Percentiles rank a stretch among this genome's conserved stretches.
phyloP scores from a whole-genome alignment of 257 asterid genomes.

The Capsicum baccatum region DNA sequence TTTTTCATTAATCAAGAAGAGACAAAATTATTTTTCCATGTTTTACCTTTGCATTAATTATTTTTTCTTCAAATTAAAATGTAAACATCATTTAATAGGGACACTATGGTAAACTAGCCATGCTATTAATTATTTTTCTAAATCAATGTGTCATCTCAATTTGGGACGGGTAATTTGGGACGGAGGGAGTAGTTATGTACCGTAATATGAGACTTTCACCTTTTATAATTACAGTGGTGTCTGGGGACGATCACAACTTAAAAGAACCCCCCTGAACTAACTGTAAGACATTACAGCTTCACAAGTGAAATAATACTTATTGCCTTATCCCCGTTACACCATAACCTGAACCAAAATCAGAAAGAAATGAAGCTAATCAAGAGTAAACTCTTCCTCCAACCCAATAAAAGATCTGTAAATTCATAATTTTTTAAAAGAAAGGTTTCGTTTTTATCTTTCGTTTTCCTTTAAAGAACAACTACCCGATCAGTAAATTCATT shows the following conservation, averaged over 20 bases:
- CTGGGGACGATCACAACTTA: neutral
- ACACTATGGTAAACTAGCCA: too few relatives aligned
- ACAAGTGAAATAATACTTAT: neutral
- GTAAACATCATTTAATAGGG: too few relatives aligned
- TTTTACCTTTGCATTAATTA: too few relatives aligned
- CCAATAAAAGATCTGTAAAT: neutral
- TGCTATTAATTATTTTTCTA: too few relatives aligned
- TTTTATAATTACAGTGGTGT: neutral
- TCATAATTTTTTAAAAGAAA: neutral
- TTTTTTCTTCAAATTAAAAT: too few relatives aligned
- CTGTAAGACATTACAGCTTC: constrained; percentile 8
- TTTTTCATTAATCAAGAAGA: too few relatives aligned
- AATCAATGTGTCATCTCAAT: too few relatives aligned
- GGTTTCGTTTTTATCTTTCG: neutral
- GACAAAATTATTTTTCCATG: too few relatives aligned
- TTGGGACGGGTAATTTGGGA: too few relatives aligned
- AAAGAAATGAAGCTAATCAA: neutral
- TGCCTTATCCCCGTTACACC: neutral
- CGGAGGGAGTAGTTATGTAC: neutral
- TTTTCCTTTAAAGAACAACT: neutral
- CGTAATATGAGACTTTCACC: neutral
- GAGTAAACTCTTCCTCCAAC: neutral
- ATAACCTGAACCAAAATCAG: constrained; percentile 17
- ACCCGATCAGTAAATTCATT: constrained; percentile 1
- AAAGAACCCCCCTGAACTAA: neutral